These are phyloP conservation scores for Athelia sp. DNA, from an alignment of 1,284 basidiomycete genomes.

Conservation along the genomic window DNA sequence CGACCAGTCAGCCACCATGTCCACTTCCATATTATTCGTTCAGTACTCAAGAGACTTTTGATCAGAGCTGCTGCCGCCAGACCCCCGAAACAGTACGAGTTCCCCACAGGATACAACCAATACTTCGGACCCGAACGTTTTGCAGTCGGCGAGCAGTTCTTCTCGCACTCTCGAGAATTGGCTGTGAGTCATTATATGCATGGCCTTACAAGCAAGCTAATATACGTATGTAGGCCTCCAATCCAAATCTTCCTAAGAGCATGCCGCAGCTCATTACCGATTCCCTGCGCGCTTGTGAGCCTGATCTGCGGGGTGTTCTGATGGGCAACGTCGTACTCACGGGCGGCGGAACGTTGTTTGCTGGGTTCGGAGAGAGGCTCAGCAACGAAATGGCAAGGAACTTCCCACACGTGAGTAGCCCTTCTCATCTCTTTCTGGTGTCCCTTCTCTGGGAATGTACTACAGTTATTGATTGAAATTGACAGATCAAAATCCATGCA, in stretches of 20 bases:
- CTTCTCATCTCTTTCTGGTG: constrained; percentile 5
- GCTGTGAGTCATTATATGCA: constrained; percentile 45
- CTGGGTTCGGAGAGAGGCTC: constrained; percentile 85
- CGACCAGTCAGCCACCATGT: constrained; percentile 56
- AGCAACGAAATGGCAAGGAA: constrained; percentile 73
- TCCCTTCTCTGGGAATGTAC: constrained; percentile 1
- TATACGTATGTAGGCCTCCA: constrained; percentile 45
- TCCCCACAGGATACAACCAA: constrained; percentile 90
- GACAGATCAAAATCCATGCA: constrained; percentile 79
- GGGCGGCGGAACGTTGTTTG: constrained; percentile 84
- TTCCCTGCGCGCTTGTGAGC: constrained; percentile 82
- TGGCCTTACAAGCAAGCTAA: not conserved
- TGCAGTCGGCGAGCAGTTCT: constrained; percentile 86
- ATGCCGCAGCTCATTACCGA: constrained; percentile 77
- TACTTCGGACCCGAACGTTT: constrained; percentile 84
- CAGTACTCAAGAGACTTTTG: constrained; percentile 2
- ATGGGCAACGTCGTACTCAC: constrained; percentile 93
- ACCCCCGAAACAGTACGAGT: constrained; percentile 78
- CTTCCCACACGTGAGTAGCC: constrained; percentile 77
- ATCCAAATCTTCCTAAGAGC: constrained; percentile 67
- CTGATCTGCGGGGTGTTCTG: constrained; percentile 86
- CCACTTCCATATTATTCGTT: constrained; percentile 4
- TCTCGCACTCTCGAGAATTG: constrained; percentile 75
- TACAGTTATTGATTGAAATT: not conserved
- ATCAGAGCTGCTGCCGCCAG: constrained; percentile 48